phyloP scores from a whole-genome alignment of 129 eudicot genomes.

The Tagetes patula region DNA sequence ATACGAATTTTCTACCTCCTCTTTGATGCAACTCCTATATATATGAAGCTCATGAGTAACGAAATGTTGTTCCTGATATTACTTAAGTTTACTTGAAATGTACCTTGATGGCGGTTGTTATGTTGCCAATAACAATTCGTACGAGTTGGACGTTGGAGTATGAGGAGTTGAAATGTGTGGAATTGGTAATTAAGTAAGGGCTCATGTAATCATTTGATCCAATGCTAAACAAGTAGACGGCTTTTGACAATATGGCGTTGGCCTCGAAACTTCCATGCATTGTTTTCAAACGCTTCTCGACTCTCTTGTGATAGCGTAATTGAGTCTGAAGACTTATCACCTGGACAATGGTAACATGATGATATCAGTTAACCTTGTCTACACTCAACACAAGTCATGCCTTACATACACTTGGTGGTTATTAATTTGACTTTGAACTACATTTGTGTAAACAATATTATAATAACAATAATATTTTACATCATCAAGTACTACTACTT shows the following conservation, averaged over 20 bases:
- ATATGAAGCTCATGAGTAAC: no score
- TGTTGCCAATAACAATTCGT: slow-evolving; percentile 47
- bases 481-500: no score
- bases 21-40: slow-evolving; percentile 50
- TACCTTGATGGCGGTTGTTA: slow-evolving; percentile 35
- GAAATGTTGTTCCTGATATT: no score
- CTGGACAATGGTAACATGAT: background rate
- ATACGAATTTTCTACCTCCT: slow-evolving; percentile 72
- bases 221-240: slow-evolving; percentile 59
- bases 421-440: no score
- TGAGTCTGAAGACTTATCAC: slow-evolving; percentile 50
- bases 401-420: no score
- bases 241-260: slow-evolving; percentile 32
- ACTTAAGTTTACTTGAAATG: no score
- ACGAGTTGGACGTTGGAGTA: slow-evolving; percentile 32
- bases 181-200: slow-evolving; percentile 30
- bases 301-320: slow-evolving; percentile 34
- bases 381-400: no score
- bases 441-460: no score
- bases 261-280: slow-evolving; percentile 24
- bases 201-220: slow-evolving; percentile 56
- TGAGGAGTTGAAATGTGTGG: slow-evolving; percentile 25
- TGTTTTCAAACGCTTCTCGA: slow-evolving; percentile 34
- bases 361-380: no score
- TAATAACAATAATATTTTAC: no score